Base-by-base conservation (phyloP, 2,329 filamentous ascomycete species). In the Chrysoporthe deuterocubensis region DNA sequence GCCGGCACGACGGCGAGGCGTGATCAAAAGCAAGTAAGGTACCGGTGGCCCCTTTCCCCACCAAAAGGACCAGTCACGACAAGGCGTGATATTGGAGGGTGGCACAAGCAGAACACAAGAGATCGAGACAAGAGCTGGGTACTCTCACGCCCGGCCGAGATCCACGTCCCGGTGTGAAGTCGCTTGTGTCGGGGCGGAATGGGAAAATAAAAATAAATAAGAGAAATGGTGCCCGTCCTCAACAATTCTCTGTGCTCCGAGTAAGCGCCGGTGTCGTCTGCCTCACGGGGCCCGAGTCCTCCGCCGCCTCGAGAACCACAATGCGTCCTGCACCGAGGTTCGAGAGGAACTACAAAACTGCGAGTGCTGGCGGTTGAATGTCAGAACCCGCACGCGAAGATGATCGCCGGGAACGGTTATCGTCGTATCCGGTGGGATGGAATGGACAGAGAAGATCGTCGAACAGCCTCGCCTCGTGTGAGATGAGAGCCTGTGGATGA, bases 401-500 rank as follows among this genome's bases (percentile, higher is more conserved):
- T 64, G 50, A 64, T 43, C 40, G 62, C 62, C 61, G 50, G 40
- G 42, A 34, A 46, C 48, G 37, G 57, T 34, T 37, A 57, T 54
- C 46, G 61, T 40, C 7, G 18, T n/a, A 16, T n/a, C 26, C 52
- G 61, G 48, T 16, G 50, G 61, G 44, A 44, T 37, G 52, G 4
- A 56, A 63, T 34, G 62, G 16, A 32, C 43, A 64, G 21, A 56
- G 50, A 64, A 43, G 62, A 57, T 21, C 26, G 37, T 64, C 26
- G 62, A 64, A 56, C 18, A 14, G 37, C 48, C 18, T 64, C 56
- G 67, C 63, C 62, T 67, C 50, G 67, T 62, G 67, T 62, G 65
- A 67, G 65, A 67, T 69, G 67, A 67, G 65, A 67, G 65, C 58
- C 56, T 69, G 58, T 44, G 61, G 61, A 69, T 69, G 67, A 67